Evolutionary conservation across 2,329 filamentous ascomycete species (phyloP).

Genomic region (Periconia sp.): DNA sequence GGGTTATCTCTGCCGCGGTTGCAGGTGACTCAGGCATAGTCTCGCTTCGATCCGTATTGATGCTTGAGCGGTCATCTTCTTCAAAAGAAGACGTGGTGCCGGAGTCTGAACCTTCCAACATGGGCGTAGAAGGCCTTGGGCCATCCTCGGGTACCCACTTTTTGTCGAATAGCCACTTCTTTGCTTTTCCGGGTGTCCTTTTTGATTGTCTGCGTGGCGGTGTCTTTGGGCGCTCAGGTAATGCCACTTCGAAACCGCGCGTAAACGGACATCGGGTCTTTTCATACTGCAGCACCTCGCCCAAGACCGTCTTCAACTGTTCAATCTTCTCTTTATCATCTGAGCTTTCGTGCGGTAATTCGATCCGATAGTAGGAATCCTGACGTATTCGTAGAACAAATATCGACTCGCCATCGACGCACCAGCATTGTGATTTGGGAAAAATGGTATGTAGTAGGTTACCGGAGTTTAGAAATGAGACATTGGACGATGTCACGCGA

Average conservation of each 20-base stretch:
- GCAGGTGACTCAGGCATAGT: conserved; percentile 20
- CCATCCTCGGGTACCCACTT: conserved; percentile 55
- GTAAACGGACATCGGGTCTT: conserved; percentile 87
- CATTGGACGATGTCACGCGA: conserved; percentile 77
- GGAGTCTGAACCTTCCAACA: conserved; percentile 36
- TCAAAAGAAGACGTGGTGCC: conserved; percentile 38
- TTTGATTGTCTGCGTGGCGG: conserved; percentile 71
- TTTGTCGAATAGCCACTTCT: conserved; percentile 56
- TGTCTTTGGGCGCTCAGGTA: conserved; percentile 71
- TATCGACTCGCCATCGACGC: conserved; percentile 80
- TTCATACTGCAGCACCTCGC: conserved; percentile 80
- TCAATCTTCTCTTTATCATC: conserved; percentile 70
- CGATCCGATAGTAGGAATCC: conserved; percentile 89
- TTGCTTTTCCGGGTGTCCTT: conserved; percentile 58
- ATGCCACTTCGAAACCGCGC: conserved; percentile 73
- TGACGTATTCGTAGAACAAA: conserved; percentile 87
- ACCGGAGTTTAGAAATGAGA: conserved; percentile 87
- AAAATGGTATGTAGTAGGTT: conserved; percentile 84
- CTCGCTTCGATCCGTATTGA: conserved; percentile 39
- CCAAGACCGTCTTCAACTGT: conserved; percentile 72
- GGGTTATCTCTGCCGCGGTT: conserved; percentile 22
- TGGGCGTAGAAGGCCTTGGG: conserved; percentile 34
- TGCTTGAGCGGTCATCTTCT: conserved; percentile 43
- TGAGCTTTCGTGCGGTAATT: conserved; percentile 71
- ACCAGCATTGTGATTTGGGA: conserved; percentile 92